phyloP scores from a whole-genome alignment of 441 rosid species.

The Corymbia citriodora region DNA sequence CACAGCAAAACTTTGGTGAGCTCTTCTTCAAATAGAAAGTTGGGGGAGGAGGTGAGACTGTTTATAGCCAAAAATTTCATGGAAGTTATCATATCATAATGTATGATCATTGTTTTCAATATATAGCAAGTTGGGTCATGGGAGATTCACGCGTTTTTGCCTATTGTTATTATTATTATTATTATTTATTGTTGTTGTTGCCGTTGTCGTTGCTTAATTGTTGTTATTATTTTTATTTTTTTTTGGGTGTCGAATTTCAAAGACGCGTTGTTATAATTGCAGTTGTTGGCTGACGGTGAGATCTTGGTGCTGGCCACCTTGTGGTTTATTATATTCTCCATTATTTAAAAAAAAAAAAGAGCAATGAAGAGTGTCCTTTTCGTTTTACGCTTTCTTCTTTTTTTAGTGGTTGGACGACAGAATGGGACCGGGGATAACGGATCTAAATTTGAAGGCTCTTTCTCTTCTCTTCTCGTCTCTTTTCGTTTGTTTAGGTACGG shows the following conservation, averaged over 20 bases:
- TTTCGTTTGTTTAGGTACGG: background rate
- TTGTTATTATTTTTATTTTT: background rate
- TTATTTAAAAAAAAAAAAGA: background rate
- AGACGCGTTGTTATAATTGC: constrained; percentile 27
- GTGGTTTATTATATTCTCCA: background rate
- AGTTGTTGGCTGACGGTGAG: background rate
- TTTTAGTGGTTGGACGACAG: background rate
- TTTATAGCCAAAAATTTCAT: background rate
- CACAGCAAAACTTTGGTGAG: fast-evolving
- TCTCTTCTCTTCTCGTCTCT: fast-evolving
- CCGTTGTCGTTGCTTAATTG: background rate
- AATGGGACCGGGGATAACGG: constrained; percentile 38
- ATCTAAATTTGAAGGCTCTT: background rate
- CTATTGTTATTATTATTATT: background rate
- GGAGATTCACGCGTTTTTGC: background rate
- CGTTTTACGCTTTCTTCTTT: background rate
- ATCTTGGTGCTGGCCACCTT: background rate
- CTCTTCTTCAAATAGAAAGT: background rate
- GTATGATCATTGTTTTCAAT: background rate
- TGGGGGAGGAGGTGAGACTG: background rate
- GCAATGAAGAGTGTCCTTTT: background rate
- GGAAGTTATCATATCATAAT: background rate
- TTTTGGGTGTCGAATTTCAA: background rate
- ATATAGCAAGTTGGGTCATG: background rate
- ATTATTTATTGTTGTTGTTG: background rate